Evolutionary conservation across 1,284 basidiomycete genomes (phyloP).

Genomic region (Macrocybe sp.): DNA sequence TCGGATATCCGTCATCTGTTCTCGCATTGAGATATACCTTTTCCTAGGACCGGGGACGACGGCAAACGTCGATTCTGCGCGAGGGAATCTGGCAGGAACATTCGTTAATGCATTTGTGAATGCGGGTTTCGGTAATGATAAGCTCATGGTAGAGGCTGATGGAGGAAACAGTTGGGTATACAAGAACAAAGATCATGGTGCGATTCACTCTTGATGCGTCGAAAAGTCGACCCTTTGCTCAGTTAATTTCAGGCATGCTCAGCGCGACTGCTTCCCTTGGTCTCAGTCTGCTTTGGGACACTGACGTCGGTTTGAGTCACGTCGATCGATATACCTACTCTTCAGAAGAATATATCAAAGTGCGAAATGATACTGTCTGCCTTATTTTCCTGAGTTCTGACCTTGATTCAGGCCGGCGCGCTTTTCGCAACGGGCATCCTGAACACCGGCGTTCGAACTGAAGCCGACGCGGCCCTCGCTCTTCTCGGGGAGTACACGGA

Average conservation of each 20-base stretch:
- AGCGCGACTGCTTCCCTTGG: constrained; percentile 95
- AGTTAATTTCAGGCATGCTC: constrained; percentile 72
- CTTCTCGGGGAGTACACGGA: constrained; percentile 91
- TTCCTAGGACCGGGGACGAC: constrained; percentile 52
- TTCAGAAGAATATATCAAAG: constrained; percentile 94
- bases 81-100: constrained; percentile 92
- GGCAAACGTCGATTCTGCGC: constrained; percentile 86
- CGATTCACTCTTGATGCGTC: constrained; percentile 9
- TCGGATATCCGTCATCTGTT: neutral
- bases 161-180: constrained; percentile 99
- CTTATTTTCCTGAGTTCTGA: neutral
- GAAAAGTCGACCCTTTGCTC: no score
- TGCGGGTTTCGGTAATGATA: constrained; percentile 98
- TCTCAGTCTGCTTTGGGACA: constrained; percentile 94
- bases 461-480: constrained; percentile 91
- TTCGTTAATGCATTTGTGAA: constrained; percentile 99
- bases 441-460: constrained; percentile 86
- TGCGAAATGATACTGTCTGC: constrained; percentile 16
- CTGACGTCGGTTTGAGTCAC: constrained; percentile 89
- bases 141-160: constrained; percentile 94
- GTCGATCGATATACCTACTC: constrained; percentile 99
- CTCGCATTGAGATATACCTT: neutral
- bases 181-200: constrained; percentile 98
- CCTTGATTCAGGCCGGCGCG: constrained; percentile 71
- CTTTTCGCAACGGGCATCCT: constrained; percentile 94